phyloP scores from a whole-genome alignment of 192 early-diverging fungal species.

The Glomus cerebriforme region DNA sequence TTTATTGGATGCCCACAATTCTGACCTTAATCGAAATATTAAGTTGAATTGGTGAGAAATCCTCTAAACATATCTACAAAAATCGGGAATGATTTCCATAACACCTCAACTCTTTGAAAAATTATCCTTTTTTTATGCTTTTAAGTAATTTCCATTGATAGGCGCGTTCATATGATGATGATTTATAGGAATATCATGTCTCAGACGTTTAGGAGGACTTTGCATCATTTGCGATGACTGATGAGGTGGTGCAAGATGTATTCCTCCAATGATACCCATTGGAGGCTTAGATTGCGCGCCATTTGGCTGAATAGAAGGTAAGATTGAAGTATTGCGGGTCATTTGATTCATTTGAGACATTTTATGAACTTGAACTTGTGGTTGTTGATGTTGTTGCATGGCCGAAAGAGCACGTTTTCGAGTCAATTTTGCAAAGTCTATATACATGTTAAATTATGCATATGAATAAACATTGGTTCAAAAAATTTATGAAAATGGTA shows the following conservation, averaged over 20 bases:
- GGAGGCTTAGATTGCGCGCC: background rate
- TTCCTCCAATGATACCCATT: background rate
- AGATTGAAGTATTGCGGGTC: background rate
- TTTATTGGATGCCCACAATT: background rate
- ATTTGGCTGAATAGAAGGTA: background rate
- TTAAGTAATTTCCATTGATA: background rate
- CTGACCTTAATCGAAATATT: background rate
- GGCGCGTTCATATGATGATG: background rate
- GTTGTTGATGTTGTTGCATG: conserved; percentile 5
- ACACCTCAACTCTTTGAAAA: too few species aligned
- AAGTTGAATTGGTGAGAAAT: too few species aligned
- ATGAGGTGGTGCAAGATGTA: background rate
- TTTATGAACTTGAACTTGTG: background rate
- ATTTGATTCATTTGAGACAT: background rate
- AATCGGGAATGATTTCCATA: too few species aligned
- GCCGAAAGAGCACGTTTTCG: background rate
- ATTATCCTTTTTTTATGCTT: background rate
- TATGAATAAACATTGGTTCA: conserved; percentile 7
- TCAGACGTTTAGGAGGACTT: background rate
- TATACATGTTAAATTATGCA: background rate
- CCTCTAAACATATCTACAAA: background rate
- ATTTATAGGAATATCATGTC: background rate
- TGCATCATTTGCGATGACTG: background rate
- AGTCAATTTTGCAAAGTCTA: conserved; percentile 24
- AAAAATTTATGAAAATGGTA: background rate